Evolutionary conservation across 768 basidiomycete species (phyloP), one percentile per base, ranked within the genome.

Genomic region (Neoboletus brunneissimus): DNA sequence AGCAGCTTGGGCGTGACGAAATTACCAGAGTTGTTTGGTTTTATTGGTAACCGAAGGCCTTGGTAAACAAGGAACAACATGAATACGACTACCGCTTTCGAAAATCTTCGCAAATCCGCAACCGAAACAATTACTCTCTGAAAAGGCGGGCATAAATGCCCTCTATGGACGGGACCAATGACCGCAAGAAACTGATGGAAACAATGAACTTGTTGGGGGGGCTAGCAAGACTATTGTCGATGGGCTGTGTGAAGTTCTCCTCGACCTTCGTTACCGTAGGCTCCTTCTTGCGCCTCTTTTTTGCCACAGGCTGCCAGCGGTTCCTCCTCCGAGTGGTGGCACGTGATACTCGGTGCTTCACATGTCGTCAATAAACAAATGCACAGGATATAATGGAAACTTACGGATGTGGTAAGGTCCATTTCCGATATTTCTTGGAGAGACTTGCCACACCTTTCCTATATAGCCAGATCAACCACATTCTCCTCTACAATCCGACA

Each of bases 21-120:
- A 40, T 38, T 32, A 34, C 22, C 22, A 12, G 34, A 46, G 50
- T 66, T 67, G 43, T 69, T 68, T 69, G 65, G 54, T 13, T 29
- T 35, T 56, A 60, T 63, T 67, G 59, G 32, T 0, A 67, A 47
- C 42, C 0, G 5, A 57, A 16, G 56, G 40, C 53, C 31, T 53
- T 49, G 46, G 51, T 54, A 60, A 67, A 65, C 46, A 65, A 46
- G n/a, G 11, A 25, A 37, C 32, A 59, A 58, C 51, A 40, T 20
- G 38, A 6, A 35, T 15, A 34, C 34, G 34, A 34, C 31, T 25
- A 25, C 25, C 25, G 25, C 25, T 25, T 25, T 25, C 25, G 5
- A 25, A n/a, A n/a, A 27, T 48, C 7, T 54, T 31, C 27, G 4
- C 16, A 34, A 42, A n/a, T 31, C 13, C 15, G 29, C 27, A 10